Conservation (phyloP, 2,329 filamentous ascomycete species). For the Iodosphaeria phyllophila region DNA sequence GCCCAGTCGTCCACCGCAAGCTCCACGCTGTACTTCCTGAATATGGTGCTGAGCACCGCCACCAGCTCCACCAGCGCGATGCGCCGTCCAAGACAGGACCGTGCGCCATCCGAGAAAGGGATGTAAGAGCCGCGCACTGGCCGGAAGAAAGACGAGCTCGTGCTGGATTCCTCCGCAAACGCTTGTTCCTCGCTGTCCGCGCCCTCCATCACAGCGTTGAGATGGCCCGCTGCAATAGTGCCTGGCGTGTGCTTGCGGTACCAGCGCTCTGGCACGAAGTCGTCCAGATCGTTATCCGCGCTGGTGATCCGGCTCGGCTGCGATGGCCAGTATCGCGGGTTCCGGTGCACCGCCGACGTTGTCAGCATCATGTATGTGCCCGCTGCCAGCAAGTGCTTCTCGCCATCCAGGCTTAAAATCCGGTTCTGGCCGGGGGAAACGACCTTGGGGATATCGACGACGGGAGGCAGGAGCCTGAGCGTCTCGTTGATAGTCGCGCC, state of each 20-base stretch:
- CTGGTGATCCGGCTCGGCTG: constrained; percentile 23
- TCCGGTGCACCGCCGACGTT: constrained; percentile 39
- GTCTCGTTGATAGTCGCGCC: constrained; percentile 66
- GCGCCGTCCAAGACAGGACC: constrained; percentile 36
- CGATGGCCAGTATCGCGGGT: constrained; percentile 56
- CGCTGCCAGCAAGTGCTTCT: constrained; percentile 21
- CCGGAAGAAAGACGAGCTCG: constrained; percentile 40
- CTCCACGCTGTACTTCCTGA: constrained; percentile 46
- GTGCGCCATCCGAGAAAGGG: constrained; percentile 38
- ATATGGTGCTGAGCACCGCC: constrained; percentile 32
- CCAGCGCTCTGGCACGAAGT: constrained; percentile 60
- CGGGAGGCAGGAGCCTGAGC: constrained; percentile 52
- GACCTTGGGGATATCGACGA: constrained; percentile 54
- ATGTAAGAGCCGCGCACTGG: constrained; percentile 36
- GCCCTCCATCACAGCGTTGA: constrained; percentile 6
- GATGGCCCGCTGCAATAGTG: constrained; percentile 7
- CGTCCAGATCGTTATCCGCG: constrained; percentile 36
- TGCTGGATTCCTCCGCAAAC: constrained; percentile 40
- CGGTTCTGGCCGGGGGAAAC: constrained; percentile 30
- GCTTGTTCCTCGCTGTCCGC: constrained; percentile 34
- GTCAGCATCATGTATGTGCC: constrained; percentile 35
- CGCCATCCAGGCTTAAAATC: constrained; percentile 37
- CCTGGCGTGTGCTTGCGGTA: too few relatives aligned
- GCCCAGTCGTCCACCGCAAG: constrained; percentile 45
- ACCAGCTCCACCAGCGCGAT: constrained; percentile 42